phyloP scores from a whole-genome alignment of 495 filamentous ascomycete species.

The Neurospora sp. region DNA sequence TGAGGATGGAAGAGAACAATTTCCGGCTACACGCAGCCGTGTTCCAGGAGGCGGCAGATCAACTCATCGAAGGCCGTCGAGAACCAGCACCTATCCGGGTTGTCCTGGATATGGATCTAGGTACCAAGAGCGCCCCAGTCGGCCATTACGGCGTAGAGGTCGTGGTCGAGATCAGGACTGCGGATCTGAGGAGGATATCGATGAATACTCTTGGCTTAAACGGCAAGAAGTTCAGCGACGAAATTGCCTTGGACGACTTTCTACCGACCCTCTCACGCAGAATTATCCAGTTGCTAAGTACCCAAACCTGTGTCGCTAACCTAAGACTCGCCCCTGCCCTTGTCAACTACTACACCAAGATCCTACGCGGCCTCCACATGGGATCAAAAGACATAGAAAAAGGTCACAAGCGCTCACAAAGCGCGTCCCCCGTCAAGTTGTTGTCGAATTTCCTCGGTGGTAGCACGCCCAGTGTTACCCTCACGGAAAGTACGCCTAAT shows the following conservation, averaged over 20 bases:
- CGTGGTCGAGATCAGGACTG: constrained; percentile 42
- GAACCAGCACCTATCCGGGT: constrained; percentile 50
- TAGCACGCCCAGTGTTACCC: constrained; percentile 11
- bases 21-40: constrained; percentile 64
- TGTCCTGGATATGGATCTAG: constrained; percentile 49
- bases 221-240: constrained; percentile 54
- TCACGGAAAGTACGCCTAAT: constrained; percentile 2
- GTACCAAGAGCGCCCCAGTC: constrained; percentile 46
- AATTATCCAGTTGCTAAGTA: constrained; percentile 51
- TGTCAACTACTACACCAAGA: constrained; percentile 59
- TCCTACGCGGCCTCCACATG: constrained; percentile 61
- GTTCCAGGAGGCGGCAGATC: constrained; percentile 55
- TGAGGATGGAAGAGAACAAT: constrained; percentile 46
- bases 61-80: constrained; percentile 43
- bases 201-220: constrained; percentile 53
- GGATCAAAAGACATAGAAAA: constrained; percentile 46
- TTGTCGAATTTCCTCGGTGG: constrained; percentile 71
- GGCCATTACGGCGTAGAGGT: constrained; percentile 63
- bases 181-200: constrained; percentile 30
- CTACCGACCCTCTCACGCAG: constrained; percentile 48
- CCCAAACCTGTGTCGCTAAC: constrained; percentile 62
- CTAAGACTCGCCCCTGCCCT: constrained; percentile 51
- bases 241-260: constrained; percentile 57
- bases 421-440: constrained; percentile 77
- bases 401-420: constrained; percentile 44